Percentiles rank a stretch among this genome's conserved stretches.
Evolutionary conservation across 2,329 filamentous ascomycete genomes (phyloP).

Genomic region (Nemania bipapillata): DNA sequence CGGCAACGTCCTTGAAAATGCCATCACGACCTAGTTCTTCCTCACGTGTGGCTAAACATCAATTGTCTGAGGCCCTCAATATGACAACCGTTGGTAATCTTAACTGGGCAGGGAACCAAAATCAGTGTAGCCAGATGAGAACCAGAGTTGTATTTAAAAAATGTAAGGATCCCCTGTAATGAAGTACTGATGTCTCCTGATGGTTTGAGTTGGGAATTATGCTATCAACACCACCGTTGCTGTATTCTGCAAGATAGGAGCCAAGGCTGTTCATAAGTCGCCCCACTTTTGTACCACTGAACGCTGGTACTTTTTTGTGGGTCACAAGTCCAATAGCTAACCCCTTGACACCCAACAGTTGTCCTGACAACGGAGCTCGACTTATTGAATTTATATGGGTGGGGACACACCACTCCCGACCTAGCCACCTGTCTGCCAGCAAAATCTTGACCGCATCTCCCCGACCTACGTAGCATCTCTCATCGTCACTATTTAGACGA

Average conservation of each 20-base stretch:
- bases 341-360: constrained; percentile 16
- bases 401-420: constrained; percentile 30
- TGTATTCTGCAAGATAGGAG: background rate
- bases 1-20: constrained; percentile 67
- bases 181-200: background rate
- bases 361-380: constrained; percentile 36
- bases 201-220: background rate
- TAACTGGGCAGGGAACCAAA: background rate
- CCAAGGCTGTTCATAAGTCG: background rate
- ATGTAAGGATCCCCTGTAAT: background rate
- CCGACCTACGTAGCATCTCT: constrained; percentile 18
- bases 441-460: constrained; percentile 35
- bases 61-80: background rate
- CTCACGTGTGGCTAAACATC: background rate
- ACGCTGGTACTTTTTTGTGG: background rate
- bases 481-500: constrained; percentile 15
- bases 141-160: background rate
- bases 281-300: too few species aligned
- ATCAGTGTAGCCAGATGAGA: background rate
- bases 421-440: constrained; percentile 22
- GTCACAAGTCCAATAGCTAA: background rate
- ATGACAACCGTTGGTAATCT: background rate
- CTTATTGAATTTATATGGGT: constrained; percentile 24
- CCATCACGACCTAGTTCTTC: constrained; percentile 56
- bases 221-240: background rate